These are phyloP conservation scores for Phytophthora hybrid DNA, from an alignment of 352 stramenopile species.

Conservation along the genomic window DNA sequence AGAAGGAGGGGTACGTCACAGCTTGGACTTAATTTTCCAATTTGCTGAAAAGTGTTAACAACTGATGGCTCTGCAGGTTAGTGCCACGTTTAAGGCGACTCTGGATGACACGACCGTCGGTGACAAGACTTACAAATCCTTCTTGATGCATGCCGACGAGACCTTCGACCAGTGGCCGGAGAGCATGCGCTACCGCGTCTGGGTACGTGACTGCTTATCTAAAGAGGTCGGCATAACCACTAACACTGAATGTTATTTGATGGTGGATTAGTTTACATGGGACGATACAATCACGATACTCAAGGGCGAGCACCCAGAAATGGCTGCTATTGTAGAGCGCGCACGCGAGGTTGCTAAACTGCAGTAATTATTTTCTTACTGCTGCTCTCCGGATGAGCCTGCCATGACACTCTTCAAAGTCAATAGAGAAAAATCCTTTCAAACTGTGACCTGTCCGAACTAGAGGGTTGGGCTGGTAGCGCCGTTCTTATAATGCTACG, in stretches of 20 bases:
- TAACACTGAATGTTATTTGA: too few species aligned
- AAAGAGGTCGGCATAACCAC: not conserved
- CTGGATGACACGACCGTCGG: not conserved
- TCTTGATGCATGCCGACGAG: not conserved
- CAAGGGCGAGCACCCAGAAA: too few species aligned
- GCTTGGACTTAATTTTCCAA: not conserved
- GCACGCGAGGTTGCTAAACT: too few species aligned
- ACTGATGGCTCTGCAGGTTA: not conserved
- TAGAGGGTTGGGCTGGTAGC: too few species aligned
- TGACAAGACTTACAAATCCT: not conserved
- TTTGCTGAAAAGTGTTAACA: not conserved
- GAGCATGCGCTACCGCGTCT: not conserved
- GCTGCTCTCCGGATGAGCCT: too few species aligned
- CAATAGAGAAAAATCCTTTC: not conserved
- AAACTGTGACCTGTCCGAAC: too few species aligned
- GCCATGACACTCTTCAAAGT: too few species aligned
- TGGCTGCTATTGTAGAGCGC: too few species aligned
- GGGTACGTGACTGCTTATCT: not conserved
- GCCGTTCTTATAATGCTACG: too few species aligned
- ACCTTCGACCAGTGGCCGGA: not conserved
- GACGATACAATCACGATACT: too few species aligned
- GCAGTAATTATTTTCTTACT: too few species aligned
- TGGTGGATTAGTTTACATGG: too few species aligned
- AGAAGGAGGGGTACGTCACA: not conserved
- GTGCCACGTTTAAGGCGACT: fast-evolving